These are phyloP conservation scores for Alternaria sp. DNA, from an alignment of 2,329 filamentous ascomycete genomes.

Conservation along the genomic window DNA sequence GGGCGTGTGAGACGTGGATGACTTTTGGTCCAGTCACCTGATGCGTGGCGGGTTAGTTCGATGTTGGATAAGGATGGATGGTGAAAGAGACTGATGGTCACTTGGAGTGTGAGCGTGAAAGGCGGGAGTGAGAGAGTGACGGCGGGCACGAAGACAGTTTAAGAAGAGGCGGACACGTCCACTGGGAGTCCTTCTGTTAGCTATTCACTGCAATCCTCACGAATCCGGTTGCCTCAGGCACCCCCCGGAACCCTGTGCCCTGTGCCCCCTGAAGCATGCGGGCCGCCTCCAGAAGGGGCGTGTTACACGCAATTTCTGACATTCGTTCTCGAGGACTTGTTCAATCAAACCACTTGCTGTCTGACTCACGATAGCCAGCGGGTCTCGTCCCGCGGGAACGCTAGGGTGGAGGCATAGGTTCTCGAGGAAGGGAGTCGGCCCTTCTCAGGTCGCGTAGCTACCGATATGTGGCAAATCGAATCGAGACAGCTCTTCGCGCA, in stretches of 20 bases:
- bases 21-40: background rate
- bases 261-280: background rate
- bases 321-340: background rate
- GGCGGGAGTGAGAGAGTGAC: background rate
- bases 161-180: background rate
- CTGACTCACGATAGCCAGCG: background rate
- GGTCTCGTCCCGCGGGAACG: background rate
- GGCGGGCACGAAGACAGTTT: background rate
- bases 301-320: background rate
- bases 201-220: background rate
- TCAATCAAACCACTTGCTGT: background rate
- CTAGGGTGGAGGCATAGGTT: background rate
- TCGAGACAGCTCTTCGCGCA: background rate
- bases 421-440: background rate
- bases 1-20: background rate
- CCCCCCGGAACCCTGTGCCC: background rate
- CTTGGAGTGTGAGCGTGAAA: background rate
- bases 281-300: background rate
- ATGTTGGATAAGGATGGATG: too few species aligned
- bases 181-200: background rate
- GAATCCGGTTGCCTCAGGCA: background rate
- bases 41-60: background rate
- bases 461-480: background rate
- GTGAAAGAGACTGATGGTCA: background rate
- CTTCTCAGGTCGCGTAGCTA: background rate